Percentiles rank a stretch among this genome's conserved stretches.
These are phyloP conservation scores for Ceratocystis lukuohia DNA, from an alignment of 2,329 filamentous ascomycete species.

Conservation along the genomic window DNA sequence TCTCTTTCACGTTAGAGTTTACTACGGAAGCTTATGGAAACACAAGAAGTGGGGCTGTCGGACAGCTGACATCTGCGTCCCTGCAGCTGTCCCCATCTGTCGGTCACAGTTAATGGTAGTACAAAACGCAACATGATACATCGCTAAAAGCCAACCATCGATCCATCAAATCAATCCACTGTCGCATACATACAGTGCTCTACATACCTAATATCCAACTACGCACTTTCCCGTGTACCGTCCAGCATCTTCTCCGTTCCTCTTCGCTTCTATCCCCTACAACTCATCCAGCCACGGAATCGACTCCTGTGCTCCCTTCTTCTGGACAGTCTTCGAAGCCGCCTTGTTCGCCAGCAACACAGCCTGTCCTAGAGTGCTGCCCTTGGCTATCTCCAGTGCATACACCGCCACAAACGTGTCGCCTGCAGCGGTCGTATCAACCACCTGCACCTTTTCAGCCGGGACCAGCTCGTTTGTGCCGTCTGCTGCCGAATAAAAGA, in stretches of 20 bases:
- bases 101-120: neutral
- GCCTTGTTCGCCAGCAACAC: slow-evolving; percentile 17
- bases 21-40: slow-evolving; percentile 16
- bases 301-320: slow-evolving; percentile 17
- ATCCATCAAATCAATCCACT: neutral
- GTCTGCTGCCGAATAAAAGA: slow-evolving; percentile 35
- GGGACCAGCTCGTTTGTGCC: slow-evolving; percentile 31
- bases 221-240: neutral
- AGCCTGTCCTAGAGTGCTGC: slow-evolving; percentile 11
- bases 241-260: neutral
- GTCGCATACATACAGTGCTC: neutral
- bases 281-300: slow-evolving; percentile 20
- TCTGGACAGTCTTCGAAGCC: slow-evolving; percentile 19
- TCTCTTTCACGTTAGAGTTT: slow-evolving; percentile 1
- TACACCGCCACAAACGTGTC: slow-evolving; percentile 64
- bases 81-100: neutral
- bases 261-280: neutral
- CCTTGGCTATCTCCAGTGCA: slow-evolving; percentile 27
- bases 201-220: neutral
- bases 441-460: slow-evolving; percentile 41
- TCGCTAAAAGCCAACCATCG: neutral
- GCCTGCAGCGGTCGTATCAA: slow-evolving; percentile 62
- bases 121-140: neutral
- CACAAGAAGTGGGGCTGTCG: neutral
- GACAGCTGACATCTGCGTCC: neutral